These are phyloP conservation scores for Antrodiella citrinella DNA, from an alignment of 768 basidiomycete genomes.

Conservation along the genomic window DNA sequence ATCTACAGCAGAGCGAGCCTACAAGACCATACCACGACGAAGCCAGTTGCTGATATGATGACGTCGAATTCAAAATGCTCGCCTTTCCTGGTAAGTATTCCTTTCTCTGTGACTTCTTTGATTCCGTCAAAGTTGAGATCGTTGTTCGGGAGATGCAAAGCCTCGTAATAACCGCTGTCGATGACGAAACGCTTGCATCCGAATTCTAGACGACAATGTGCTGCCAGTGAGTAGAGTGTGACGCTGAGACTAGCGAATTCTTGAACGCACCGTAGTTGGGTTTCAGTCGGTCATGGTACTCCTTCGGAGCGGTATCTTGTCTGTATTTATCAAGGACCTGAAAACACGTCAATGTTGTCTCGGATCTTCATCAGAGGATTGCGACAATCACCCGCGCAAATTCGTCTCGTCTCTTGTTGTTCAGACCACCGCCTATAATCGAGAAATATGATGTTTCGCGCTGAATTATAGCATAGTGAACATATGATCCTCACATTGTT, in stretches of 20 bases:
- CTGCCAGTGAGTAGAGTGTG: not conserved
- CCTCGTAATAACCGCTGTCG: slow-evolving; percentile 25
- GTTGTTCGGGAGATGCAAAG: slow-evolving; percentile 23
- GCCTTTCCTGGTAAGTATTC: slow-evolving; percentile 21
- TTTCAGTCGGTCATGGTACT: slow-evolving; percentile 22
- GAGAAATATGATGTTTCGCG: too few species aligned
- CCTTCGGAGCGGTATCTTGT: slow-evolving; percentile 15
- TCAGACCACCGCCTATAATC: too few species aligned
- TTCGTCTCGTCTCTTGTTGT: too few species aligned
- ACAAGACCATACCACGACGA: slow-evolving; percentile 16
- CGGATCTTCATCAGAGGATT: too few species aligned
- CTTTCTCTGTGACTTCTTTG: slow-evolving; percentile 10
- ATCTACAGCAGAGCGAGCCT: not conserved
- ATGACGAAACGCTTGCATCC: slow-evolving; percentile 23
- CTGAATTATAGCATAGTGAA: too few species aligned
- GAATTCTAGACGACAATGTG: slow-evolving; percentile 8
- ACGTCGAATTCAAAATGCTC: slow-evolving; percentile 22
- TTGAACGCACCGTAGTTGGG: slow-evolving; percentile 21
- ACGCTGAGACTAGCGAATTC: not conserved
- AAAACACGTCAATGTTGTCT: too few species aligned
- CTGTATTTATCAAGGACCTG: too few species aligned
- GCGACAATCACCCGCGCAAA: too few species aligned
- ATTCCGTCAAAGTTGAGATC: slow-evolving; percentile 17
- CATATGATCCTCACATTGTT: too few species aligned
- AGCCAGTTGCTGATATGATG: slow-evolving; percentile 28